Base-by-base conservation (phyloP, 371 early-diverging fungal species). In the Mucor velutinosus region DNA sequence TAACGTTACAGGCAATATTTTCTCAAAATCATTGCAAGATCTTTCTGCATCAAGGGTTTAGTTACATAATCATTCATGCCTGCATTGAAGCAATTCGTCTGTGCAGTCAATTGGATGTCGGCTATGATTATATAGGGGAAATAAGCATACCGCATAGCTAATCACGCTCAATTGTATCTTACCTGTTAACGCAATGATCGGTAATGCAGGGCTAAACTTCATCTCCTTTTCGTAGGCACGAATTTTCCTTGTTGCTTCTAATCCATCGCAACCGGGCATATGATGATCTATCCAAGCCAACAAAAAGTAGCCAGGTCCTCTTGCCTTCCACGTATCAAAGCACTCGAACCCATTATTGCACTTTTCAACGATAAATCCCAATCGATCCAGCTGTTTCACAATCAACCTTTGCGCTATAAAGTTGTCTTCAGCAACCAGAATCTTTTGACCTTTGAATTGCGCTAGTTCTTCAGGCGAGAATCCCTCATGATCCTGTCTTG, bases 1-100 rank as follows among this genome's bases (percentile, higher is more conserved):
- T 35, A 2, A 35, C 0, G 37, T 63, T 19, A 61, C 45, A 45
- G 35, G 27, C 75, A 71, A 30, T 77, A 77, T 27, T 72, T 68
- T 55, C 80, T 74, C 35, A 80, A 47, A 23, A 80, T 72, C 12
- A 70, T 71, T 19, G 68, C 76, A n/a, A 81, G 62, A 29, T 77
- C 79, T 21, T 79, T 78, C 61, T 81, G 81, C 76, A 79, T 81
- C 19, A 81, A 59, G 11, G 81, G 81, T 35, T 81, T 81, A n/a
- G 77, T 79, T 43, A 81, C 67, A 49, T 81, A 81, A 62, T 84
- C 87, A 37, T 84, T 82, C 87, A 87, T 87, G 12, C 87, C 87
- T 1, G 86, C 86, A 53, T 80, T 71, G 37, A 85, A 62, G 30
- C 87, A 87, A 35, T 77, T 78, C 62, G 79, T 74, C 61, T 84